Percentiles rank a stretch among this genome's conserved stretches.
phyloP scores from a whole-genome alignment of 306 rosid genomes.

The Cyclanthera cordifolia region DNA sequence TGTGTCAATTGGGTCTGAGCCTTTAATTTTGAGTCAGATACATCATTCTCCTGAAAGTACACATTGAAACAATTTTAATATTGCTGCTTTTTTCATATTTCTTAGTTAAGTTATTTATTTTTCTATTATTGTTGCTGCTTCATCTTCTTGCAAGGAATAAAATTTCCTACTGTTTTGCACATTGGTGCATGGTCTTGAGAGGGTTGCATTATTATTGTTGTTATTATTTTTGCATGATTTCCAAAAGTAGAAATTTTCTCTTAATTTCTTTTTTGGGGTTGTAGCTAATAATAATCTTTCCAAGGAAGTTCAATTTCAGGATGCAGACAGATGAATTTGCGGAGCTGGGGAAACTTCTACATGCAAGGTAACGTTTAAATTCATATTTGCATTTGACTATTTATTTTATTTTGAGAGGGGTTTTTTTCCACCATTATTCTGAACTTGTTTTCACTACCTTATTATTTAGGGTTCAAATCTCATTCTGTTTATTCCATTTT shows the following conservation, averaged over 20 bases:
- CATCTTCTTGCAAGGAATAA: conserved; percentile 11
- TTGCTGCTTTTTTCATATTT: conserved; percentile 23
- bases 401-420: no score
- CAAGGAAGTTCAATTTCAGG: conserved; percentile 7
- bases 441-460: no score
- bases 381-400: not conserved
- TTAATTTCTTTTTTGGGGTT: not conserved
- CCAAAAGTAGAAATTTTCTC: no score
- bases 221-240: not conserved
- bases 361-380: not conserved
- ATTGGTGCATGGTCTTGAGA: not conserved
- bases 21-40: conserved; percentile 98
- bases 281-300: not conserved
- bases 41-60: conserved; percentile 99
- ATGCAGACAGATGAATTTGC: not conserved
- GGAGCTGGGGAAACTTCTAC: not conserved
- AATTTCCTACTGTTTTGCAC: conserved; percentile 11
- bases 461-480: no score
- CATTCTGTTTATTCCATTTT: no score
- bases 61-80: conserved; percentile 98
- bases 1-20: conserved; percentile 91
- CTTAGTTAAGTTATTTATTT: conserved; percentile 10
- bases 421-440: no score
- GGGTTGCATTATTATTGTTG: not conserved
- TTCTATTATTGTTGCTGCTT: conserved; percentile 5